Base-by-base conservation (phyloP, 2,329 filamentous ascomycete genomes). In the Albifimbria verrucaria region DNA sequence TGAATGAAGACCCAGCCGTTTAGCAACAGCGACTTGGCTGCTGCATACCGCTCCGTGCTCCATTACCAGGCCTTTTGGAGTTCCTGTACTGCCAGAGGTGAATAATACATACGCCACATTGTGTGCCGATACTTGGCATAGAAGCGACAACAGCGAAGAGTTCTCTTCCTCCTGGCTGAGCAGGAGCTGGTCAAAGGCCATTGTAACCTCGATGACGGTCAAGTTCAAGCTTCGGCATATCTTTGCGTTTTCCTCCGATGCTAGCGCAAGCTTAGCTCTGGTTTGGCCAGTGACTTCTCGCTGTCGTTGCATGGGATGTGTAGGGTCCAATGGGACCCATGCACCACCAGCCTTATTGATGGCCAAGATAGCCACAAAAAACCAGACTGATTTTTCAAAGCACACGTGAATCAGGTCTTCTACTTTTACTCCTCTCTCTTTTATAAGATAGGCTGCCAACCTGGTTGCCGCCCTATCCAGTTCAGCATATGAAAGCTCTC, bases 391-490 rank as follows among this genome's bases (percentile, higher is more conserved):
- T n/a, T 48, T 48, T 21, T 48, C 46, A 20, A 32, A 48, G 46
- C 46, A 48, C 2, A 73, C 57, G 2, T 67, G 66, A 6, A 72
- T 59, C 2, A 67, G 51, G 0, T 28, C 55, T 41, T 64, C 68
- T 0, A 59, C 57, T n/a, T 12, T 5, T 5, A 39, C 18, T 4
- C 18, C 18, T 5, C 15, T 12, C 6, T 39, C 12, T 4, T 48
- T 24, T 7, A 72, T 52, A 0, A 65, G 64, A 1, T 70, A 61
- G 7, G 61, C 61, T 2, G 72, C 72, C 5, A 25, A 47, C 44
- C 65, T 57, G 21, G 67, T 69, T 1, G 77, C 76, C 7, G 32
- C 32, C 15, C 5, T 12, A 12, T 46, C 22, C 7, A 46, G 43
- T 9, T 24, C 21, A 9, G 7, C n/a, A 17, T 46, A 46, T 6